These are phyloP conservation scores for Lyophyllum semitale DNA, from an alignment of 768 basidiomycete species.

Conservation along the genomic window DNA sequence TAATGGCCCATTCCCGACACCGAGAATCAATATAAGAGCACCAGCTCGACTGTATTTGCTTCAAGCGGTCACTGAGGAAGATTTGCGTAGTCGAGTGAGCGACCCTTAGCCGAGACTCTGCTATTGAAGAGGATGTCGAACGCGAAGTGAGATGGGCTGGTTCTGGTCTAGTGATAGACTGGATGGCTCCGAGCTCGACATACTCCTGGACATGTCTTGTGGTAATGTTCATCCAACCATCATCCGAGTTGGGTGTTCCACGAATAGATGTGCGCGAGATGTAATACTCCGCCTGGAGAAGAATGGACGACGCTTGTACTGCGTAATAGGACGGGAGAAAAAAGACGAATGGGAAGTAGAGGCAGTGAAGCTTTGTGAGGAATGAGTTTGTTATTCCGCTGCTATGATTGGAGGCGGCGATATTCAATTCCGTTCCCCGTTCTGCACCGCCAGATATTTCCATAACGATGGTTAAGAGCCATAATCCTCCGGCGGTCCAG, in stretches of 20 bases:
- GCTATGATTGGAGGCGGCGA: too few relatives aligned
- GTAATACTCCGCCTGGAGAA: background rate
- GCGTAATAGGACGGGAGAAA: background rate
- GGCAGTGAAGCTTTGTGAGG: background rate
- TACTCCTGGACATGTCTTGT: background rate
- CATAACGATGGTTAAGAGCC: too few relatives aligned
- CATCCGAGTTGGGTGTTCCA: too few relatives aligned
- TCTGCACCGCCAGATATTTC: too few relatives aligned
- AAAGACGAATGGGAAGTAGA: background rate
- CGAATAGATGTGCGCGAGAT: too few relatives aligned
- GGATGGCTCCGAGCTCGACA: background rate
- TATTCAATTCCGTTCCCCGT: too few relatives aligned
- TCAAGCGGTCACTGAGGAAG: background rate
- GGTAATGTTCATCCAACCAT: too few relatives aligned
- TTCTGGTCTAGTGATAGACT: background rate
- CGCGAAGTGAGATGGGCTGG: background rate
- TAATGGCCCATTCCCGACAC: conserved; percentile 5
- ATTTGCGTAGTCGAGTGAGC: background rate
- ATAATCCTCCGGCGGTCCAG: too few relatives aligned
- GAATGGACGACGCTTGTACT: background rate
- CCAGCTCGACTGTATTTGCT: background rate
- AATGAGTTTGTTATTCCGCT: background rate
- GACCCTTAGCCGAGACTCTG: too few relatives aligned
- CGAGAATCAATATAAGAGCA: conserved; percentile 3
- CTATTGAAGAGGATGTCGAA: background rate